Evolutionary conservation across 2,329 filamentous ascomycete species (phyloP), one percentile per base, ranked within the genome.

Genomic region (Rhinocladiella mackenziei): DNA sequence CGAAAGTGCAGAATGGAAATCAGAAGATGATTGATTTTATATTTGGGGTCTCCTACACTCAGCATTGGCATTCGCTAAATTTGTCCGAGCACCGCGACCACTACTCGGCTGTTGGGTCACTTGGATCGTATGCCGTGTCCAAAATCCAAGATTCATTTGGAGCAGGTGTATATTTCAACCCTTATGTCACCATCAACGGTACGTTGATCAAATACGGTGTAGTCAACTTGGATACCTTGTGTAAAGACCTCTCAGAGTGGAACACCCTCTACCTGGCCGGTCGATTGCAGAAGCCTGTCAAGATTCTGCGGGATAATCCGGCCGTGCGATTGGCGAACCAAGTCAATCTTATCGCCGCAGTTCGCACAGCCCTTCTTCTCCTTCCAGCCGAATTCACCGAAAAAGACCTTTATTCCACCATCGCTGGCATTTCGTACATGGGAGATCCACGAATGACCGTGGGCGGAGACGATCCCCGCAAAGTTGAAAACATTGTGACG

Each of bases 21-120:
- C 88, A 88, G 9, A 96, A 96, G 70, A 94, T 97, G 83, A 94
- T 98, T 53, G 92, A 98, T 67, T 95, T 98, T 63, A 94, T 98
- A 56, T 92, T 98, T 62, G 92, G 91, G 18, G 91, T 97, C 8
- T 87, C 86, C 1, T 87, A 94, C 65, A 88, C 86, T 1, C 86
- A 98, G 62, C 92, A 98, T 68, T 98, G 91, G 87, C 92, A 98
- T 68, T 89, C 85, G 23, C 74, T 98, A 49, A 98, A 98, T 60
- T 73, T 98, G 57, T 75, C 77, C 54, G 84, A 96, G 63, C 85
- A 98, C 61, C 84, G 86, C 5, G 77, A 94, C 58, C 92, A 98
- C 66, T 98, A 98, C 68, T 97, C 91, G 1, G 82, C 78, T 8
- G 71, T 98, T 14, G 86, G 86, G 1, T 83, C 81, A 10, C 68